Percentiles rank a stretch among this genome's conserved stretches.
These are phyloP conservation scores for Schizochytrium sp. DNA, from an alignment of 108 stramenopile genomes.

Conservation along the genomic window DNA sequence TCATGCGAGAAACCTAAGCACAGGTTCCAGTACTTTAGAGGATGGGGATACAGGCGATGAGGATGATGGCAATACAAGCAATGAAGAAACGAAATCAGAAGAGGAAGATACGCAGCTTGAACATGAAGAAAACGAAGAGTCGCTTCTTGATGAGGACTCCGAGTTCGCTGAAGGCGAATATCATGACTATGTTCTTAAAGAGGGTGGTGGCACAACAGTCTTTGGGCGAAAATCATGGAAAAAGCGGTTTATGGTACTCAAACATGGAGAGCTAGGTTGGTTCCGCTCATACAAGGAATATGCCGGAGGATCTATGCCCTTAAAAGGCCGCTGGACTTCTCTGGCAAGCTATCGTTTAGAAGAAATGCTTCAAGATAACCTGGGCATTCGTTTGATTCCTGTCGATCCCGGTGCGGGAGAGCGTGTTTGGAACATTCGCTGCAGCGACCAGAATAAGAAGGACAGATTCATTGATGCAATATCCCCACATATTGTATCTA, in stretches of 20 bases:
- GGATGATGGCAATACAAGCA: neutral
- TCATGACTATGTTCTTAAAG: slow-evolving; percentile 48
- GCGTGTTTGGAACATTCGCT: slow-evolving; percentile 32
- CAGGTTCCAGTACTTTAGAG: neutral
- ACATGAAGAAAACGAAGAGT: neutral
- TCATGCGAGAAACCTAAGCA: neutral
- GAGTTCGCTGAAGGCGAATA: slow-evolving; percentile 37
- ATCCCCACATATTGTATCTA: slow-evolving; percentile 10
- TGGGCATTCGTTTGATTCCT: slow-evolving; percentile 43
- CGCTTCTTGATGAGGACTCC: neutral
- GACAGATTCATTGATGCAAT: slow-evolving; percentile 39
- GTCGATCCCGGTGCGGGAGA: neutral
- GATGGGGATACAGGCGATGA: too few relatives aligned
- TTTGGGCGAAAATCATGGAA: slow-evolving; percentile 56
- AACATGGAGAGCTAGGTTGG: slow-evolving; percentile 42
- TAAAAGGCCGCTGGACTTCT: slow-evolving; percentile 36
- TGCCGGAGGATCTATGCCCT: neutral
- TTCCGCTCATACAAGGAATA: slow-evolving; percentile 55
- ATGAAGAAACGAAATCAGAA: neutral
- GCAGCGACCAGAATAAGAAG: slow-evolving; percentile 17
- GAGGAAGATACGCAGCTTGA: slow-evolving; percentile 3
- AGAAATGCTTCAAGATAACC: slow-evolving; percentile 24
- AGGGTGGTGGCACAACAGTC: slow-evolving; percentile 43
- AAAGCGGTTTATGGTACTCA: slow-evolving; percentile 33
- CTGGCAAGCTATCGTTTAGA: slow-evolving; percentile 27